phyloP scores from a whole-genome alignment of 441 rosid genomes.

The Hura crepitans region DNA sequence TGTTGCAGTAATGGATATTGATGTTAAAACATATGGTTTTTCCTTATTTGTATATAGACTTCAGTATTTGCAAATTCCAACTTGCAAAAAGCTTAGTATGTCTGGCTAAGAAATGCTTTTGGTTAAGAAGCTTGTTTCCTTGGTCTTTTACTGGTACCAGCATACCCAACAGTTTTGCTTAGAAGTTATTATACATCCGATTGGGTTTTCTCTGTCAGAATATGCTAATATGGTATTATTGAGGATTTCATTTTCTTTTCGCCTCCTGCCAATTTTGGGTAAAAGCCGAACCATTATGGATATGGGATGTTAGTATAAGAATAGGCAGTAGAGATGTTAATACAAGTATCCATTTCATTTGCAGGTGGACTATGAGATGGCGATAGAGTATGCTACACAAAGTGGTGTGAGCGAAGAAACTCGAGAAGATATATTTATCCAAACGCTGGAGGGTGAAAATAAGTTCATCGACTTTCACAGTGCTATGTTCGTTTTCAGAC shows the following conservation, averaged over 20 bases:
- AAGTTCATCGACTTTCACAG: constrained; percentile 50
- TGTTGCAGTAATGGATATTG: neutral
- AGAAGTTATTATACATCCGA: neutral
- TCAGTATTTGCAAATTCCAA: neutral
- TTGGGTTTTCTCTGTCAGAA: neutral
- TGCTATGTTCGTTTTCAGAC: constrained; percentile 61
- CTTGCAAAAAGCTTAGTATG: neutral
- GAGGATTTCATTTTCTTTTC: neutral
- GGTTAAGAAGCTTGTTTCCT: neutral
- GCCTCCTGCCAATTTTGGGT: neutral
- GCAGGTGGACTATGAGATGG: constrained; percentile 99
- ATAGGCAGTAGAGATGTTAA: neutral
- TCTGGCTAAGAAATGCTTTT: neutral
- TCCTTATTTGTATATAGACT: no score
- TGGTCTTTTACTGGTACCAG: neutral
- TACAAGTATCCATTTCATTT: constrained; percentile 14
- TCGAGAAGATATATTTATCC: constrained; percentile 58
- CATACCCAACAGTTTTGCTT: neutral
- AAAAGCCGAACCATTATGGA: neutral
- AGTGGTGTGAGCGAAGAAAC: constrained; percentile 96
- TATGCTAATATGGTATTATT: neutral
- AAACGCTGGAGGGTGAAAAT: constrained; percentile 41
- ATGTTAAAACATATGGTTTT: neutral
- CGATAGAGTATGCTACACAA: constrained; percentile 91
- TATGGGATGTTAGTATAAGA: neutral